Base-by-base conservation (phyloP, 495 filamentous ascomycete genomes). In the Elasticomyces elasticus region DNA sequence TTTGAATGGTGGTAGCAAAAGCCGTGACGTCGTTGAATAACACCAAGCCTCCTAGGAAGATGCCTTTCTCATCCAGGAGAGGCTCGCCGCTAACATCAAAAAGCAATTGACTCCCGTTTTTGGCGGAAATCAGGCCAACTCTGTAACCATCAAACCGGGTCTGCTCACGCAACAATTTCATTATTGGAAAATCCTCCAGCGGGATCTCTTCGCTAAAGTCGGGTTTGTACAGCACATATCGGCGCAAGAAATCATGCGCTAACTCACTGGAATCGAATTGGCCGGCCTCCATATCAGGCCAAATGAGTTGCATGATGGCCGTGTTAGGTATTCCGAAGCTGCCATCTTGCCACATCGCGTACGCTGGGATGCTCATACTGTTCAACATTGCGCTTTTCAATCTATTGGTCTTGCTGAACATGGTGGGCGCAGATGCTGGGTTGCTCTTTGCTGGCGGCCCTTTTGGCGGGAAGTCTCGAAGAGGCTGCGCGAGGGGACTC, bases 311-410 rank as follows among this genome's bases (percentile, higher is more conserved):
- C 23, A 76, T 69, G 3, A 79, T 73, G 23, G 82, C 82, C 60
- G 70, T 74, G 56, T 88, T 88, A 13, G 80, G 75, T 43, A 85
- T 73, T 2, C 74, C 78, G 24, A 86, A 73, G 44, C 77, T 81
- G 33, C 77, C 76, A 58, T 87, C 84, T 56, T 79, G 77, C 84
- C 82, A 87, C 78, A 86, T 79, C 13, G 81, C 79, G 23, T 86
- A 71, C 17, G 85, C 78, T 9, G 84, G 82, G 41, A 82, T 76
- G 49, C 80, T 75, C 44, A 82, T 82, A 33, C 76, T 77, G 58
- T 87, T 80, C 5, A 87, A 67, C 25, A 87, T 74, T 11, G 81
- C 80, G 69, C 86, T 84, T 60, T 86, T 86, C 72, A 87, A 76
- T 45, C 78, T 68, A 26, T 72, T 76, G 37, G 83, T 70, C 62